Evolutionary conservation across 176 grass and related monocot species (phyloP), one percentile per base, ranked within the genome.

Genomic region (Oryza brachyantha): DNA sequence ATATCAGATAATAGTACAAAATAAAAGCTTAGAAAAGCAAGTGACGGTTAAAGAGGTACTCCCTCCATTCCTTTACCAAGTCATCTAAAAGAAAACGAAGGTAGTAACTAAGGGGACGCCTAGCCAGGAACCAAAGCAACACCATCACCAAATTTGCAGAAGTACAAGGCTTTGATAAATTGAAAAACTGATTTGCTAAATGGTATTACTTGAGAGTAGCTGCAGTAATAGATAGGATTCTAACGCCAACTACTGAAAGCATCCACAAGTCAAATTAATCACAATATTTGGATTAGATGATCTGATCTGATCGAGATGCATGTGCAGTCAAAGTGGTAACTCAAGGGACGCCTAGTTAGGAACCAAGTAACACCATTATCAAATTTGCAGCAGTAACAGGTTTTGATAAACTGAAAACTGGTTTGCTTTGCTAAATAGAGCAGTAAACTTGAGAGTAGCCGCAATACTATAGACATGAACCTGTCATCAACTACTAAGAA

Each of bases 1-100:
- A 1, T 29, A 37, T 46, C 36, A 78, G 36, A 72, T 8, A 82
- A 42, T n/a, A 43, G 34, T 10, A 21, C 19, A 58, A 35, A 8
- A 59, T 14, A 77, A 24, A 43, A 65, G 16, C 2, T 62, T 32
- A 64, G 21, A 83, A 66, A 71, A 66, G 26, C 64, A 54, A 62
- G 40, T 29, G 10, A 12, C 22, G 12, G 34, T 48, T 61, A n/a
- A 40, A 3, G 26, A 82, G 24, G 27, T 31, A n/a, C 61, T 8
- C 10, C 19, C 11, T n/a, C n/a, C n/a, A n/a, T n/a, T n/a, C n/a
- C n/a, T n/a, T n/a, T n/a, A n/a, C n/a, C n/a, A n/a, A n/a, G n/a
- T n/a, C n/a, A n/a, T n/a, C n/a, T n/a, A n/a, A n/a, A n/a, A n/a
- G n/a, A n/a, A n/a, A n/a, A n/a, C n/a, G n/a, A n/a, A n/a, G n/a